Conservation (phyloP, 192 early-diverging fungal species). For the Coemansia sp. region DNA sequence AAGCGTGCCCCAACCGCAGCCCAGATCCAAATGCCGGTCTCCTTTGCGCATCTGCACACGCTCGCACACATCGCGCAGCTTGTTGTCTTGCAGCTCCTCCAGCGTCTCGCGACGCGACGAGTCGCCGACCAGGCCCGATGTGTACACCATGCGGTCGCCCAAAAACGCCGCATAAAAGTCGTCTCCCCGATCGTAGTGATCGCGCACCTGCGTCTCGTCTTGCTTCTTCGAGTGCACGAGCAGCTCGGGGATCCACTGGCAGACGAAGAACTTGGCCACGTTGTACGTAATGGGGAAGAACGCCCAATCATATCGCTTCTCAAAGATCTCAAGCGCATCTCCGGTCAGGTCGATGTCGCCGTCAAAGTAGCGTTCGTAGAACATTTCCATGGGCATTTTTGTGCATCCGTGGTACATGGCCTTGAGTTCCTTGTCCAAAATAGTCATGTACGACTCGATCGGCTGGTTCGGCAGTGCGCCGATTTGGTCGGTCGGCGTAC, state of each 20-base stretch:
- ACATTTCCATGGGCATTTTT: slow-evolving; percentile 97
- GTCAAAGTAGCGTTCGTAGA: slow-evolving; percentile 97
- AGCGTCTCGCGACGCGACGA: slow-evolving; percentile 73
- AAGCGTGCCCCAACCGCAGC: slow-evolving; percentile 97
- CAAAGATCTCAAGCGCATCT: slow-evolving; percentile 84
- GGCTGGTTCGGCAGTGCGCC: slow-evolving; percentile 77
- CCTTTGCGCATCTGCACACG: slow-evolving; percentile 81
- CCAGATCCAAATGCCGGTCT: slow-evolving; percentile 93
- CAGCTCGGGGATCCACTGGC: slow-evolving; percentile 97
- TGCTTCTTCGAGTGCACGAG: slow-evolving; percentile 96
- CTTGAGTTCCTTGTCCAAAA: slow-evolving; percentile 79
- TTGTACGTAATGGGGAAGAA: slow-evolving; percentile 80
- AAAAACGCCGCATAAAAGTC: slow-evolving; percentile 96
- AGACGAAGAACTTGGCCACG: slow-evolving; percentile 89
- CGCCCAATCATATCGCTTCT: slow-evolving; percentile 94
- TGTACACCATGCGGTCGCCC: slow-evolving; percentile 95
- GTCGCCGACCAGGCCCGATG: slow-evolving; percentile 88
- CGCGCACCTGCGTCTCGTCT: slow-evolving; percentile 96
- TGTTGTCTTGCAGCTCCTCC: slow-evolving; percentile 96
- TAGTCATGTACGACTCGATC: slow-evolving; percentile 85
- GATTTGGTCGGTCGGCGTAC: slow-evolving; percentile 59
- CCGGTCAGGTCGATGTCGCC: slow-evolving; percentile 89
- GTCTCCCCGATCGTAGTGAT: slow-evolving; percentile 98
- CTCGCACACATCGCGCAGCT: slow-evolving; percentile 85
- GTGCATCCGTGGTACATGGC: slow-evolving; percentile 69